phyloP scores from a whole-genome alignment of 2,329 filamentous ascomycete species.

The Phoma sp. region DNA sequence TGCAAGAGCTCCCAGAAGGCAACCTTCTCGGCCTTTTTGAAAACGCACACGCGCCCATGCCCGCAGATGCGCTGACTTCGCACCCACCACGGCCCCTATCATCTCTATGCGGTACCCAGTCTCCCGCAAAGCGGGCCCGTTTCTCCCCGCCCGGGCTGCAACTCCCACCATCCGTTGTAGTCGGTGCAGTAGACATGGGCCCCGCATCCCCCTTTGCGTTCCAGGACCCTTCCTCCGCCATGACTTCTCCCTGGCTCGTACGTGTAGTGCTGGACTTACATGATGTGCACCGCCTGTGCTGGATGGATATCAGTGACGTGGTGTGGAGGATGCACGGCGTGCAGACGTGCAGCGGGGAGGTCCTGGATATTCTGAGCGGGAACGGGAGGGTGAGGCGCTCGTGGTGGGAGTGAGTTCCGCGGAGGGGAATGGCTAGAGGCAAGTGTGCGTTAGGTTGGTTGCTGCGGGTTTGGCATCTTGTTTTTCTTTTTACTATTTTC shows the following conservation, averaged over 20 bases:
- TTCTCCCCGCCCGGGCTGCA: background rate
- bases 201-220: constrained; percentile 34
- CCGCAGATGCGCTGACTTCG: constrained; percentile 5
- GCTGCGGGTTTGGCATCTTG: no score
- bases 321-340: constrained; percentile 44
- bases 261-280: constrained; percentile 45
- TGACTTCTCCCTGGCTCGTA: constrained; percentile 46
- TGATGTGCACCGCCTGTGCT: constrained; percentile 43
- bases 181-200: background rate
- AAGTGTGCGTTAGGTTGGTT: background rate
- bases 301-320: constrained; percentile 46
- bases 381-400: constrained; percentile 42
- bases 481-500: no score
- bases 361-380: constrained; percentile 43
- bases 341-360: constrained; percentile 41
- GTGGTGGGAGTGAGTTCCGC: constrained; percentile 45
- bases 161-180: background rate
- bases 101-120: background rate
- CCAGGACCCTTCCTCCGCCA: constrained; percentile 35
- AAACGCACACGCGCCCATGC: background rate
- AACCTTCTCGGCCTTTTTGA: constrained; percentile 12
- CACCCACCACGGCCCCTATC: background rate
- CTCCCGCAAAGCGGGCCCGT: background rate
- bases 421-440: background rate
- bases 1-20: constrained; percentile 1